phyloP scores from a whole-genome alignment of 139 green algal species.

The Spirogloea muscicola region DNA sequence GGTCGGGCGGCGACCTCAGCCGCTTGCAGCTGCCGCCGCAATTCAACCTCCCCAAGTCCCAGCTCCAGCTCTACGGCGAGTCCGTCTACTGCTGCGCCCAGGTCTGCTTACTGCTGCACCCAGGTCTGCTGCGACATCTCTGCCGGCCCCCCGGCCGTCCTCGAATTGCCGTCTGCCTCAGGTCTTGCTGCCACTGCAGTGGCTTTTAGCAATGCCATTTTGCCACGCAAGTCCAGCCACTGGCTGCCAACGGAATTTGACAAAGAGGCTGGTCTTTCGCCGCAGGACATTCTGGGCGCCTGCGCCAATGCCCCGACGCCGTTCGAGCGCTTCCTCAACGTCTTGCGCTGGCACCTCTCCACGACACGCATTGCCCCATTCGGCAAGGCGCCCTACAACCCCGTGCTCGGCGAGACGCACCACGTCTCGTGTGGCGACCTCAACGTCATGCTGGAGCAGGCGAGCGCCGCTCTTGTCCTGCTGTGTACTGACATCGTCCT shows the following conservation, averaged over 20 bases:
- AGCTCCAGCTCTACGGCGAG: conserved; percentile 25
- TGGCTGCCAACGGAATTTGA: no score
- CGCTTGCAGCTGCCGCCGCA: background rate
- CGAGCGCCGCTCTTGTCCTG: no score
- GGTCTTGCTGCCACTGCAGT: no score
- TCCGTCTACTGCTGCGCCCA: background rate
- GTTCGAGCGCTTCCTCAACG: conserved; percentile 17
- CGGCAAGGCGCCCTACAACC: conserved; percentile 37
- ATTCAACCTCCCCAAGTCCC: conserved; percentile 18
- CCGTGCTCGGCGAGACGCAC: conserved; percentile 34
- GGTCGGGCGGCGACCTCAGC: conserved; percentile 5
- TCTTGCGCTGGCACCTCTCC: conserved; percentile 24
- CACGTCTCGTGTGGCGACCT: conserved; percentile 24
- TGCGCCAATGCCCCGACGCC: conserved; percentile 5
- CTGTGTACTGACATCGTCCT: no score
- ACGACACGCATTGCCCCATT: conserved; percentile 10
- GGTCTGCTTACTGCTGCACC: no score
- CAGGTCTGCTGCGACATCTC: no score
- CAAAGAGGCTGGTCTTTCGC: no score
- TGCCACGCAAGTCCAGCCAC: no score
- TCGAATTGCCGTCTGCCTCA: no score
- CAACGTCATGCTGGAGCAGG: conserved; percentile 22
- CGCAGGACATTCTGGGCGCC: background rate
- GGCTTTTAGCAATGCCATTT: no score
- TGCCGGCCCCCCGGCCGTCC: no score